phyloP scores from a whole-genome alignment of 2,329 filamentous ascomycete species.

The Zalaria obscura region DNA sequence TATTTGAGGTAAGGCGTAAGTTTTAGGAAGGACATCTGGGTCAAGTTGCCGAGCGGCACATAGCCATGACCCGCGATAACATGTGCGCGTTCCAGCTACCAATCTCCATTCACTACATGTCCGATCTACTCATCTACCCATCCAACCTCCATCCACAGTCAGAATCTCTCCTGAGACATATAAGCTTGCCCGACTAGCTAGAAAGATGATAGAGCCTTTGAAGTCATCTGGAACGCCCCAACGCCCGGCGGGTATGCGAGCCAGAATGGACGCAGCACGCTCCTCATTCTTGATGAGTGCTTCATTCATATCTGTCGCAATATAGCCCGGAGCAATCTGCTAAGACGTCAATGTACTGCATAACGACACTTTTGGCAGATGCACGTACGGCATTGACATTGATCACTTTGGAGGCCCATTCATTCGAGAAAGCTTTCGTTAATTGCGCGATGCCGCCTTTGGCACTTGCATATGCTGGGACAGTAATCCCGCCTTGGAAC shows the following conservation, averaged over 20 bases:
- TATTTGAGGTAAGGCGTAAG: too few species aligned
- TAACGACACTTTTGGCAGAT: not conserved
- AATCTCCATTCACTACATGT: too few species aligned
- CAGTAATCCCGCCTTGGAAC: slow-evolving; percentile 77
- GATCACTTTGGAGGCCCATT: slow-evolving; percentile 68
- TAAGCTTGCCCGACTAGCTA: slow-evolving; percentile 58
- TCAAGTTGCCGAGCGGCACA: too few species aligned
- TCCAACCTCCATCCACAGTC: slow-evolving; percentile 83
- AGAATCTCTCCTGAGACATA: slow-evolving; percentile 75
- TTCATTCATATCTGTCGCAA: slow-evolving; percentile 86
- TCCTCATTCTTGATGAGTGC: slow-evolving; percentile 61
- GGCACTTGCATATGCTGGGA: slow-evolving; percentile 73
- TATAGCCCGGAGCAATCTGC: slow-evolving; percentile 69
- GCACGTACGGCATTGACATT: slow-evolving; percentile 53
- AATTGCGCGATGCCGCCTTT: slow-evolving; percentile 78
- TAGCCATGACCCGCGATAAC: too few species aligned
- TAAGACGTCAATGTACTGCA: not conserved
- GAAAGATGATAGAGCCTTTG: slow-evolving; percentile 64
- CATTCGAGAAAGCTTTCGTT: slow-evolving; percentile 73
- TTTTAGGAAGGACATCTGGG: too few species aligned
- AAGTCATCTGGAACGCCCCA: slow-evolving; percentile 82
- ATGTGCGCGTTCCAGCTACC: too few species aligned
- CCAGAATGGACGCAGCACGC: slow-evolving; percentile 58
- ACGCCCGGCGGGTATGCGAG: slow-evolving; percentile 66
- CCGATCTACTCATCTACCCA: slow-evolving; percentile 39